Base-by-base conservation (phyloP, 1,139 yeast genomes). In the Starmera stellimalicola region DNA sequence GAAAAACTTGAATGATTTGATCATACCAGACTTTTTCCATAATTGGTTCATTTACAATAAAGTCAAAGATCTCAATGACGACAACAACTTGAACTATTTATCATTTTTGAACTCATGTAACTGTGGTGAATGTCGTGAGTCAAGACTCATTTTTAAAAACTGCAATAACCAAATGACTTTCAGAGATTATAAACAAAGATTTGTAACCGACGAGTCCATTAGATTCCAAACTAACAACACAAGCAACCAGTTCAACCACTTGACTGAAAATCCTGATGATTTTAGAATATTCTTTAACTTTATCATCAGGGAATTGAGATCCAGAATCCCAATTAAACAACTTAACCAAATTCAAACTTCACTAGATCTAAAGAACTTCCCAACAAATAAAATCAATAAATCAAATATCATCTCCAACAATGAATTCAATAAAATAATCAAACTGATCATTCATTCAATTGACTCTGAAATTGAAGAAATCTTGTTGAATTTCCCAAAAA, bases 11-110 rank as follows among this genome's bases (percentile, higher is more conserved):
- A 31, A 43, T 35, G 31, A 38, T 19, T 24, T 45, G 11, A 35
- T 41, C 3, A 39, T 37, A 32, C 41, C 53, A 11, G 56, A 51
- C 32, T 51, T 40, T 37, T 50, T 51, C 32, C 48, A 50, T 34
- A 51, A 45, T 30, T 51, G 54, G 54, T 37, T 45, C n/a, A 48
- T 46, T 12, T 48, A 46, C 31, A 42, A 41, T 33, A 42, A 41
- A 29, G 47, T 46, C 25, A 28, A 30, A 12, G 40, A 42, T 23
- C 33, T 48, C 10, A 11, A 28, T 9, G 33, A 37, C 23, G 37
- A 39, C 18, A 40, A 41, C 19, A 40, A 37, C 16, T 38, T 46
- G 28, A 48, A 46, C 26, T 51, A 37, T 28, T 29, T 49, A 11
- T 43, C 43, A 20, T 45, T 37, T 18, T 32, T 50, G 10, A 45